phyloP scores from a whole-genome alignment of 2,329 filamentous ascomycete genomes.

The Venturiaceae sp. region DNA sequence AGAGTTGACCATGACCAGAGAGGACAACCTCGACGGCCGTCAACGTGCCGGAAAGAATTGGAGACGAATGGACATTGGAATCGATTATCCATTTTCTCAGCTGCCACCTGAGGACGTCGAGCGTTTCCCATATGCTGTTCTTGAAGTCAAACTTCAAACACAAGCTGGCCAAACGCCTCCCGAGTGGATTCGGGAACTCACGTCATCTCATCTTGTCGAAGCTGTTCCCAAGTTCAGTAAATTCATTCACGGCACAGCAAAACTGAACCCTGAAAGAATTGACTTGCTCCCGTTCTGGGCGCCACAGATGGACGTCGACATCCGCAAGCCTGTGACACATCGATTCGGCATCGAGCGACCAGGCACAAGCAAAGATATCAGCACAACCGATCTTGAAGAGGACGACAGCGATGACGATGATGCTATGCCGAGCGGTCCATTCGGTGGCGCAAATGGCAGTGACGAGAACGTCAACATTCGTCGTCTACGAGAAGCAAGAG shows the following conservation, averaged over 20 bases:
- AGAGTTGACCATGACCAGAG: conserved; percentile 86
- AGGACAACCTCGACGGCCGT: conserved; percentile 84
- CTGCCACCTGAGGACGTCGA: conserved; percentile 76
- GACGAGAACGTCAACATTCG: conserved; percentile 33
- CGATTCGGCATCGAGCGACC: conserved; percentile 85
- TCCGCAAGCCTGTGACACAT: conserved; percentile 82
- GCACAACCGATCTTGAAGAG: conserved; percentile 68
- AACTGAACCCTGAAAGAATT: conserved; percentile 77
- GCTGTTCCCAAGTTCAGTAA: conserved; percentile 99
- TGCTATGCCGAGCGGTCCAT: conserved; percentile 17
- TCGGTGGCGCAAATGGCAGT: conserved; percentile 20
- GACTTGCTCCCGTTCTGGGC: conserved; percentile 92
- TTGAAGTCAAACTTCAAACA: conserved; percentile 97
- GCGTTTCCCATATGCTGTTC: conserved; percentile 87
- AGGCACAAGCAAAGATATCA: conserved; percentile 62
- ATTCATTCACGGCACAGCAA: conserved; percentile 92
- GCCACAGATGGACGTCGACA: conserved; percentile 97
- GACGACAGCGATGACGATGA: conserved; percentile 55
- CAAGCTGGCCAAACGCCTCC: conserved; percentile 91
- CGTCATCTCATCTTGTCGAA: conserved; percentile 88
- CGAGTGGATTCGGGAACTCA: conserved; percentile 91
- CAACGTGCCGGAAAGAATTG: conserved; percentile 77
- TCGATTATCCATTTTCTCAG: conserved; percentile 90
- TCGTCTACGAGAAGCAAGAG: conserved; percentile 39
- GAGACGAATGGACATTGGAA: conserved; percentile 94